phyloP scores from a whole-genome alignment of 306 rosid genomes.

The Chamaecrista fasciculata region DNA sequence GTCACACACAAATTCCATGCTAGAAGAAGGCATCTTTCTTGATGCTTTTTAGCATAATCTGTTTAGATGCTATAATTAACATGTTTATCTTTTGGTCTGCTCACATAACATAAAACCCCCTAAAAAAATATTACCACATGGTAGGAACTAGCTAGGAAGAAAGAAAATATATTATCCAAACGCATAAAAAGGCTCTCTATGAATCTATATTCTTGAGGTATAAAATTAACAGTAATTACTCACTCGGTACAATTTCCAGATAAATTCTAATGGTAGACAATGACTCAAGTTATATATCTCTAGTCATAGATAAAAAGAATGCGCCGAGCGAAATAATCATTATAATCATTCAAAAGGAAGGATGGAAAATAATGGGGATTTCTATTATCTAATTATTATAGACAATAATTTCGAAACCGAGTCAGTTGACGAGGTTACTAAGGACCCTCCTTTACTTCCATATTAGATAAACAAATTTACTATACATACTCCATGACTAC shows the following conservation, averaged over 20 bases:
- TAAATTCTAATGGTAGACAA: not conserved
- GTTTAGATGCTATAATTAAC: not conserved
- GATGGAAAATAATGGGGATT: slow-evolving; percentile 8
- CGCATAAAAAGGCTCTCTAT: not conserved
- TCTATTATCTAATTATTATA: no score
- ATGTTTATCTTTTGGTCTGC: not conserved
- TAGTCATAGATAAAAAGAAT: not conserved
- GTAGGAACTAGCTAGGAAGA: no score
- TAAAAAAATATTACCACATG: no score
- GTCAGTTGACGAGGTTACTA: slow-evolving; percentile 17
- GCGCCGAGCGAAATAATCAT: slow-evolving; percentile 19
- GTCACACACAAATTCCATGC: no score
- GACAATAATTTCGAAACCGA: slow-evolving; percentile 26
- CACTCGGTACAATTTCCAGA: no score
- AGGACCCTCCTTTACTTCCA: slow-evolving; percentile 26
- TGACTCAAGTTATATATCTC: not conserved
- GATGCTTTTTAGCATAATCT: not conserved
- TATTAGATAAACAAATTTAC: slow-evolving; percentile 20
- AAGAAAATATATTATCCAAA: not conserved
- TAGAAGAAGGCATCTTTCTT: not conserved
- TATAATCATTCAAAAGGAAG: not conserved
- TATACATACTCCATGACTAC: slow-evolving; percentile 24
- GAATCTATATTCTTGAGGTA: not conserved
- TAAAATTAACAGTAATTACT: not conserved
- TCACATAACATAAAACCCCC: no score